A percentile compares a stretch with the other conserved stretches of the same genome.
Evolutionary conservation across 768 basidiomycete species (phyloP).

Genomic region (Suillus discolor): DNA sequence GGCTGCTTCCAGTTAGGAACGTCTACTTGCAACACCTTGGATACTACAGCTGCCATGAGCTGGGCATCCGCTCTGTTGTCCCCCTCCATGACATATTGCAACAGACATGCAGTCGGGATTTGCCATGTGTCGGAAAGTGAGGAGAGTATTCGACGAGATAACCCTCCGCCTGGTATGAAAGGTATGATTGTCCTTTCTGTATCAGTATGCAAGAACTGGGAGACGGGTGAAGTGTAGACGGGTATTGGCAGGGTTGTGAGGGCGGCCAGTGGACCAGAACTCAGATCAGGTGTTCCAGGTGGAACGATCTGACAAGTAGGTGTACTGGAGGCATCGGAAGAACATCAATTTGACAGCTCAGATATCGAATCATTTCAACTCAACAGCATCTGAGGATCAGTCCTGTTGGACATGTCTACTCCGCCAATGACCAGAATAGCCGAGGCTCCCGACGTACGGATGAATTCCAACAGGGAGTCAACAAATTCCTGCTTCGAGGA

Average conservation of each 20-base stretch:
- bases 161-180: slow-evolving; percentile 79
- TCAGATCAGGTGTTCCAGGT: slow-evolving; percentile 44
- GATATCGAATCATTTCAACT: slow-evolving; percentile 23
- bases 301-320: slow-evolving; percentile 64
- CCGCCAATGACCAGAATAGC: slow-evolving; percentile 70
- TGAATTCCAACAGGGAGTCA: slow-evolving; percentile 56
- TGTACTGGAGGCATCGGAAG: slow-evolving; percentile 43
- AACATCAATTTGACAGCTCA: background rate
- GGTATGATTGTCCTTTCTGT: slow-evolving; percentile 45
- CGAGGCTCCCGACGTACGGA: slow-evolving; percentile 48
- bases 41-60: slow-evolving; percentile 55
- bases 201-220: slow-evolving; percentile 34
- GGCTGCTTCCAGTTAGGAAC: slow-evolving; percentile 60
- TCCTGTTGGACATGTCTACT: slow-evolving; percentile 72
- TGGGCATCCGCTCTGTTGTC: slow-evolving; percentile 78
- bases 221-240: slow-evolving; percentile 51
- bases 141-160: slow-evolving; percentile 66
- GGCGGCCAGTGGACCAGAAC: slow-evolving; percentile 43
- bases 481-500: slow-evolving; percentile 70
- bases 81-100: slow-evolving; percentile 82
- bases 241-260: slow-evolving; percentile 54
- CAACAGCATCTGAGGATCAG: slow-evolving; percentile 79
- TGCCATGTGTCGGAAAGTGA: slow-evolving; percentile 53
- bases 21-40: slow-evolving; percentile 48
- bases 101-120: slow-evolving; percentile 57